Evolutionary conservation across 1,284 basidiomycete species (phyloP).

Genomic region (Trichosporon inkin): DNA sequence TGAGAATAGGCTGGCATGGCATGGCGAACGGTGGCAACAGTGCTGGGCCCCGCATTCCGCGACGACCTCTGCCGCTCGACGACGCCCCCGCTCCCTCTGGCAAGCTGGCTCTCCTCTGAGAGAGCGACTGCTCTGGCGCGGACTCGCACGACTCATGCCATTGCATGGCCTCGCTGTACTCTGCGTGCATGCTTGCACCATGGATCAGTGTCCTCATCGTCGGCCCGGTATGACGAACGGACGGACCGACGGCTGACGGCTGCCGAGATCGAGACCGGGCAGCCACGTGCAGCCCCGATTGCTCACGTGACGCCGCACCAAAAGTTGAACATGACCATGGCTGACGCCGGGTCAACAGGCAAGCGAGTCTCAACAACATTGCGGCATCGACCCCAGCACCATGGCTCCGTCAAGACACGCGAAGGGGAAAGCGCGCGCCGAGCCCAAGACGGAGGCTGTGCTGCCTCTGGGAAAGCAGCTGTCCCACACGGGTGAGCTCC

Average conservation of each 20-base stretch:
- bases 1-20: too few species aligned
- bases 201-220: too few species aligned
- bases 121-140: too few species aligned
- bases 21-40: too few species aligned
- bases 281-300: neutral
- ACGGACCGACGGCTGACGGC: neutral
- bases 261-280: neutral
- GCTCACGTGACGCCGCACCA: conserved; percentile 9
- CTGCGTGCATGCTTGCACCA: too few species aligned
- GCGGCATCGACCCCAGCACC: neutral
- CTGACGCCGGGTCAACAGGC: neutral
- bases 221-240: too few species aligned
- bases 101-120: too few species aligned
- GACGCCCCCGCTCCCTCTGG: too few species aligned
- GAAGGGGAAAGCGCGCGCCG: conserved; percentile 32
- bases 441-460: conserved; percentile 29
- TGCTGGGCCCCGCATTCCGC: too few species aligned
- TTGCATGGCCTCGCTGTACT: too few species aligned
- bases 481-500: conserved; percentile 71
- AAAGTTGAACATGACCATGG: conserved; percentile 10
- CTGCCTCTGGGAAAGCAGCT: conserved; percentile 79
- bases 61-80: too few species aligned
- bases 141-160: too few species aligned
- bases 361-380: conserved; percentile 4
- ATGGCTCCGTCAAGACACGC: conserved; percentile 14